These are phyloP conservation scores for Phaeoacremonium minimum DNA, from an alignment of 2,329 filamentous ascomycete genomes.

Conservation along the genomic window DNA sequence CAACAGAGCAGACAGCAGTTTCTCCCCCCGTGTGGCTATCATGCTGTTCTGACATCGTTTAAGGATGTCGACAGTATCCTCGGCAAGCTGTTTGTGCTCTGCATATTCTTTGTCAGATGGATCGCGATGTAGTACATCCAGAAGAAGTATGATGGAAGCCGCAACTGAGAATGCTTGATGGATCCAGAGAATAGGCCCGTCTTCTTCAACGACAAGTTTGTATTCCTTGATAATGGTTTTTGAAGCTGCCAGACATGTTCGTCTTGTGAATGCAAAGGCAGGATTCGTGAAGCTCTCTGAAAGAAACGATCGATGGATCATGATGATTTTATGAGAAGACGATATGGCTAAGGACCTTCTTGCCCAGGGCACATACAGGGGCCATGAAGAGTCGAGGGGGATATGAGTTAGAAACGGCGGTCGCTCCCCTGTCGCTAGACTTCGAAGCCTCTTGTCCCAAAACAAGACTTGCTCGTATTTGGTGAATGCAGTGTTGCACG, in stretches of 20 bases:
- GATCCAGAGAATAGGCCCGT: slow-evolving; percentile 18
- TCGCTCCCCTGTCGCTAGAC: slow-evolving; percentile 23
- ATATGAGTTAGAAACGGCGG: slow-evolving; percentile 20
- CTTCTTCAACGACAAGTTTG: slow-evolving; percentile 12
- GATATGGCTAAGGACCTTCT: slow-evolving; percentile 29
- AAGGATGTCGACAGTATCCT: slow-evolving; percentile 24
- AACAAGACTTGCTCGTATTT: slow-evolving; percentile 29
- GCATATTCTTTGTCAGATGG: slow-evolving; percentile 16
- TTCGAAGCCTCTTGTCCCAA: slow-evolving; percentile 25
- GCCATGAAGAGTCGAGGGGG: slow-evolving; percentile 19
- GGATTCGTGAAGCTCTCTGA: slow-evolving; percentile 25
- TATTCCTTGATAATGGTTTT: slow-evolving; percentile 30
- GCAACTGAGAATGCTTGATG: slow-evolving; percentile 22
- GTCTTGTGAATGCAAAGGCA: slow-evolving; percentile 24
- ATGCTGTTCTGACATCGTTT: slow-evolving; percentile 26
- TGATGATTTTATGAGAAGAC: slow-evolving; percentile 33
- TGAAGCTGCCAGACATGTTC: slow-evolving; percentile 29
- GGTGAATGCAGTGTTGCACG: slow-evolving; percentile 24
- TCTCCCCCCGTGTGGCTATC: slow-evolving; percentile 29
- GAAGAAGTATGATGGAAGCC: slow-evolving; percentile 20
- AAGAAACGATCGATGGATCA: slow-evolving; percentile 32
- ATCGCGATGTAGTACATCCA: slow-evolving; percentile 22
- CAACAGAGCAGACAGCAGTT: slow-evolving; percentile 27
- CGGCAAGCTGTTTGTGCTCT: slow-evolving; percentile 24
- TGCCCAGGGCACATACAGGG: slow-evolving; percentile 24